Evolutionary conservation across 352 stramenopile genomes (phyloP).

Genomic region (Phytophthora meadii): DNA sequence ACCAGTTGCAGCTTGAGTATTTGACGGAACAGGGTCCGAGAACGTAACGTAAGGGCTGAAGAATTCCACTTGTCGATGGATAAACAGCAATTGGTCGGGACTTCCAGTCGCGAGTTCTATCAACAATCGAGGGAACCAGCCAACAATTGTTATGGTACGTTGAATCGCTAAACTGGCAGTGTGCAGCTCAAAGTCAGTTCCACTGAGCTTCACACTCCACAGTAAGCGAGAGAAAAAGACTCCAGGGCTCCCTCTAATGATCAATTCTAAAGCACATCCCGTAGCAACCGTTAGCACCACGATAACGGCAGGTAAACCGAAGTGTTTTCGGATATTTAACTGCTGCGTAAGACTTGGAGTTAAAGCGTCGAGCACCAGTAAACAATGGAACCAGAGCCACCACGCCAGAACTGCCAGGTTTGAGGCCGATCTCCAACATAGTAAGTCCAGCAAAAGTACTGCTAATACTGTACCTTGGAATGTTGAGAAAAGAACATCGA

Average conservation of each 20-base stretch:
- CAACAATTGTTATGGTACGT: slow-evolving; percentile 32
- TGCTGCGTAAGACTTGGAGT: slow-evolving; percentile 33
- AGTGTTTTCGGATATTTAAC: slow-evolving; percentile 22
- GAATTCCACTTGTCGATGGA: slow-evolving; percentile 31
- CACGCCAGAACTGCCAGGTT: slow-evolving; percentile 46
- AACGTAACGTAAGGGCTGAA: slow-evolving; percentile 31
- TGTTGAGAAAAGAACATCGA: slow-evolving; percentile 36
- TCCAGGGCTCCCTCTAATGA: slow-evolving; percentile 5
- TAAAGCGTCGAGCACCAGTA: slow-evolving; percentile 57
- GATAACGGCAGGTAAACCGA: slow-evolving; percentile 15
- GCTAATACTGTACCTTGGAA: slow-evolving; percentile 22
- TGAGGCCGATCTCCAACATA: slow-evolving; percentile 37
- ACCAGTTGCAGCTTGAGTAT: too few relatives aligned
- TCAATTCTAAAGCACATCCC: slow-evolving; percentile 11
- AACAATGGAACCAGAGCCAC: slow-evolving; percentile 58
- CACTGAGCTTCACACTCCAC: slow-evolving; percentile 7
- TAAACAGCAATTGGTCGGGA: slow-evolving; percentile 31
- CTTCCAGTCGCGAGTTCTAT: slow-evolving; percentile 22
- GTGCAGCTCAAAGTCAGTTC: slow-evolving; percentile 14
- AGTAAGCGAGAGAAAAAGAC: slow-evolving; percentile 28
- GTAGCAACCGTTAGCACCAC: slow-evolving; percentile 13
- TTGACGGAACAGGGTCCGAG: slow-evolving; percentile 5
- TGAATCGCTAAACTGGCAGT: slow-evolving; percentile 24
- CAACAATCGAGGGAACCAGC: slow-evolving; percentile 28
- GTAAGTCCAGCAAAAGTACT: slow-evolving; percentile 40